Conservation (phyloP, 306 rosid species). For the Casuarina glauca region DNA sequence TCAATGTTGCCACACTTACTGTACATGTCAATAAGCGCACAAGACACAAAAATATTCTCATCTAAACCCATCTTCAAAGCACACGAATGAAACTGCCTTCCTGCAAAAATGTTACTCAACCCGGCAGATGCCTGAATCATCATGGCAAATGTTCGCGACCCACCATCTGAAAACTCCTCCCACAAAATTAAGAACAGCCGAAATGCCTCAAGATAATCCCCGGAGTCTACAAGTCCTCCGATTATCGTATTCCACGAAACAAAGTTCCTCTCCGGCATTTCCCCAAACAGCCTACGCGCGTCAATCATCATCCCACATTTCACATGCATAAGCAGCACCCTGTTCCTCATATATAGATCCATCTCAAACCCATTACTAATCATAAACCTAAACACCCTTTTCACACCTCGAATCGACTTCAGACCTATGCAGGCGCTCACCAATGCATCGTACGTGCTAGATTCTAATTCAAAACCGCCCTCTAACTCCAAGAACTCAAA, state of each 20-base stretch:
- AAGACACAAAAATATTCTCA: slow-evolving; percentile 57
- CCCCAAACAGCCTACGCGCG: slow-evolving; percentile 59
- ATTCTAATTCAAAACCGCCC: slow-evolving; percentile 45
- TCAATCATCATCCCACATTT: slow-evolving; percentile 71
- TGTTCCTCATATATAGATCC: slow-evolving; percentile 69
- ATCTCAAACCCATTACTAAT: slow-evolving; percentile 54
- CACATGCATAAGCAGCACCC: slow-evolving; percentile 71
- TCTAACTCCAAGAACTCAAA: slow-evolving; percentile 75
- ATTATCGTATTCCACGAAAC: slow-evolving; percentile 69
- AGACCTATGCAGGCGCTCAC: slow-evolving; percentile 68
- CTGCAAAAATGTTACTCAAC: slow-evolving; percentile 47
- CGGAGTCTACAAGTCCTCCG: slow-evolving; percentile 64
- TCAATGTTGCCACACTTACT: slow-evolving; percentile 79
- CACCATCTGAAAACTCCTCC: slow-evolving; percentile 58
- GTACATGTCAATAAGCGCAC: slow-evolving; percentile 85
- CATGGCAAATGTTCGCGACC: slow-evolving; percentile 52
- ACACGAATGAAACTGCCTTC: slow-evolving; percentile 75
- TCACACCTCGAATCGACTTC: slow-evolving; percentile 66
- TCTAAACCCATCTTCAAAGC: slow-evolving; percentile 67
- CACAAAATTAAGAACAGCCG: slow-evolving; percentile 56
- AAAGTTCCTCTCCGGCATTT: slow-evolving; percentile 58
- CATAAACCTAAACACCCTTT: slow-evolving; percentile 61
- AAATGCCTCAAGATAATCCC: slow-evolving; percentile 61
- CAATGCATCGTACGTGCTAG: slow-evolving; percentile 67
- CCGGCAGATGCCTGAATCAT: slow-evolving; percentile 80